Conservation (phyloP, 1,284 basidiomycete species). For the Malassezia yamatoensis region DNA sequence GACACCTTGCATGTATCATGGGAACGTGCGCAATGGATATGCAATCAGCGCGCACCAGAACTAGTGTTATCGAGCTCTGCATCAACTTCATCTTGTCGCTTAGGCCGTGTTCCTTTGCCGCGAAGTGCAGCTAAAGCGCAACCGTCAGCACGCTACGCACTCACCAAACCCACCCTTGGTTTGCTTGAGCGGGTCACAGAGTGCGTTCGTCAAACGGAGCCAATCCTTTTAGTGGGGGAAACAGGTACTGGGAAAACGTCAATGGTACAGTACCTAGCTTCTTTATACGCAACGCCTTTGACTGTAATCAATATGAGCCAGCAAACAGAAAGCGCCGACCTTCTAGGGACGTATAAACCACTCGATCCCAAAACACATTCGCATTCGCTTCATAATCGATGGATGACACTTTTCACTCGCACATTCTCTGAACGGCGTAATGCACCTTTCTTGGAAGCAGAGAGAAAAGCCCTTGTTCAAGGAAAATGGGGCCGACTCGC, state of each 20-base stretch:
- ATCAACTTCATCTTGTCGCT: not conserved
- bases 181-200: constrained; percentile 74
- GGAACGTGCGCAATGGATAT: constrained; percentile 33
- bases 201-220: constrained; percentile 65
- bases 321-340: constrained; percentile 88
- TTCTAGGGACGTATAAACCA: constrained; percentile 91
- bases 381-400: constrained; percentile 63
- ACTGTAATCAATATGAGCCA: constrained; percentile 88
- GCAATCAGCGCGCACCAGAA: constrained; percentile 32
- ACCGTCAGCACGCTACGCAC: constrained; percentile 56
- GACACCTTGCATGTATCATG: constrained; percentile 28
- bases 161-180: constrained; percentile 74
- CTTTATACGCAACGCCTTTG: constrained; percentile 65
- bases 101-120: constrained; percentile 11
- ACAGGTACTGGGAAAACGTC: constrained; percentile 99
- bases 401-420: constrained; percentile 70
- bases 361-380: constrained; percentile 66
- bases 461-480: constrained; percentile 70
- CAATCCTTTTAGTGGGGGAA: constrained; percentile 86
- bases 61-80: constrained; percentile 8
- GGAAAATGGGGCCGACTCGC: constrained; percentile 77
- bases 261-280: constrained; percentile 74
- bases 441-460: constrained; percentile 70
- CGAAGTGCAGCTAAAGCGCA: constrained; percentile 18
- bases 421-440: constrained; percentile 89